Conservation (phyloP, 2,329 filamentous ascomycete genomes). For the Exophiala phaeomuriformis region DNA sequence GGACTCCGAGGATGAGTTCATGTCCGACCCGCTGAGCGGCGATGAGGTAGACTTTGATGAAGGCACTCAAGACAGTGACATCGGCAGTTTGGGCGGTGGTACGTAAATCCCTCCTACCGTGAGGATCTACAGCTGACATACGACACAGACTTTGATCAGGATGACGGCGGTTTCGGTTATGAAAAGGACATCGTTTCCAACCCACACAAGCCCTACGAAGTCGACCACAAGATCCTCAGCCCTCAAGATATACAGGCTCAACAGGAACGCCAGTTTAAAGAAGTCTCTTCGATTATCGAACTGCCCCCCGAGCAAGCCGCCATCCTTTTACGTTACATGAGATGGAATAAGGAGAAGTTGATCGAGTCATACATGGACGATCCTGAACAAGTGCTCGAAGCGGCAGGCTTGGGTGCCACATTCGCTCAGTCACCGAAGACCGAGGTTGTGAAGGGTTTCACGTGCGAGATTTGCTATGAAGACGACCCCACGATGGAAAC, state of each 20-base stretch:
- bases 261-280: slow-evolving; percentile 77
- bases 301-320: slow-evolving; percentile 83
- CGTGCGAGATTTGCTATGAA: slow-evolving; percentile 94
- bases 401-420: slow-evolving; percentile 68
- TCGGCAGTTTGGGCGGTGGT: slow-evolving; percentile 31
- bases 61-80: slow-evolving; percentile 63
- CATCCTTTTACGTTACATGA: slow-evolving; percentile 78
- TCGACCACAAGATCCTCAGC: slow-evolving; percentile 73
- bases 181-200: slow-evolving; percentile 66
- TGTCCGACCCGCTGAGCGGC: slow-evolving; percentile 74
- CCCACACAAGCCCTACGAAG: slow-evolving; percentile 68
- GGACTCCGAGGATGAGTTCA: slow-evolving; percentile 94
- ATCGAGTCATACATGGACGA: slow-evolving; percentile 96
- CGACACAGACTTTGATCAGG: slow-evolving; percentile 49
- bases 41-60: slow-evolving; percentile 63
- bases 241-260: slow-evolving; percentile 75
- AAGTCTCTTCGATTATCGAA: slow-evolving; percentile 86
- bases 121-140: slow-evolving; percentile 10
- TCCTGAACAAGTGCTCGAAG: slow-evolving; percentile 69
- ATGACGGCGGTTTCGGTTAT: slow-evolving; percentile 56
- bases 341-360: slow-evolving; percentile 93
- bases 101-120: slow-evolving; percentile 1
- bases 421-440: slow-evolving; percentile 58
- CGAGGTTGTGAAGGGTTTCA: slow-evolving; percentile 65
- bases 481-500: slow-evolving; percentile 69